Percentiles rank a stretch among this genome's conserved stretches.
phyloP scores from a whole-genome alignment of 2,329 filamentous ascomycete species.

The Fusarium mexicanum region DNA sequence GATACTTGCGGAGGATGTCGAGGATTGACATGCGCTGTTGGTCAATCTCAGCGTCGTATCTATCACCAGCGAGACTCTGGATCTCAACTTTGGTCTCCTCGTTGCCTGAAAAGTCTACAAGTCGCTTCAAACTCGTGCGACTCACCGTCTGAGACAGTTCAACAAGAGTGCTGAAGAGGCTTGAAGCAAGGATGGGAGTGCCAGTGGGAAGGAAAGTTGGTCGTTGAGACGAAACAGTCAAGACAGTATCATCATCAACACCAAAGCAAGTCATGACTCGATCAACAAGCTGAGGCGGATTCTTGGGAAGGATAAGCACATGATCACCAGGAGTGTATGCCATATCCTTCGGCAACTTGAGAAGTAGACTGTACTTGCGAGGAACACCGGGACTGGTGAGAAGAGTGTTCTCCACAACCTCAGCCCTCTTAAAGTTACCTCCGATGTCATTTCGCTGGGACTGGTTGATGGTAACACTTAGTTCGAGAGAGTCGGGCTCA shows the following conservation, averaged over 20 bases:
- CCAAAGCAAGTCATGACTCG: conserved; percentile 73
- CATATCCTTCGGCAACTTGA: conserved; percentile 72
- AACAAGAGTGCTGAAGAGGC: conserved; percentile 75
- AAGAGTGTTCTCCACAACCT: conserved; percentile 9
- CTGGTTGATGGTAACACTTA: neutral
- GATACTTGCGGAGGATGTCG: conserved; percentile 73
- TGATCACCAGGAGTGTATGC: conserved; percentile 80
- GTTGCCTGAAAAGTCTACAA: conserved; percentile 51
- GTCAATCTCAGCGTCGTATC: conserved; percentile 59
- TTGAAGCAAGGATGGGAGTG: conserved; percentile 66
- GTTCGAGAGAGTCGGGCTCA: conserved; percentile 2
- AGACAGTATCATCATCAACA: conserved; percentile 73
- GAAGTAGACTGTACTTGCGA: conserved; percentile 70
- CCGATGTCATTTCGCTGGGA: neutral
- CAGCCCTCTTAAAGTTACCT: conserved; percentile 17
- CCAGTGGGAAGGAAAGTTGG: conserved; percentile 64
- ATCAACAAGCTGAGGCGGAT: conserved; percentile 68
- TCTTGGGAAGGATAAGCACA: conserved; percentile 76
- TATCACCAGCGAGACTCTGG: conserved; percentile 55
- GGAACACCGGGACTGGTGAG: conserved; percentile 20
- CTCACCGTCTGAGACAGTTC: conserved; percentile 78
- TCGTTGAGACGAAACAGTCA: conserved; percentile 65
- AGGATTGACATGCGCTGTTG: conserved; percentile 71
- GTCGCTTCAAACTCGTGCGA: conserved; percentile 59
- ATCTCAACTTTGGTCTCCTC: conserved; percentile 61